A percentile compares a stretch with the other conserved stretches of the same genome.
Conservation (phyloP, 306 rosid species). For the Quercus glauca region DNA sequence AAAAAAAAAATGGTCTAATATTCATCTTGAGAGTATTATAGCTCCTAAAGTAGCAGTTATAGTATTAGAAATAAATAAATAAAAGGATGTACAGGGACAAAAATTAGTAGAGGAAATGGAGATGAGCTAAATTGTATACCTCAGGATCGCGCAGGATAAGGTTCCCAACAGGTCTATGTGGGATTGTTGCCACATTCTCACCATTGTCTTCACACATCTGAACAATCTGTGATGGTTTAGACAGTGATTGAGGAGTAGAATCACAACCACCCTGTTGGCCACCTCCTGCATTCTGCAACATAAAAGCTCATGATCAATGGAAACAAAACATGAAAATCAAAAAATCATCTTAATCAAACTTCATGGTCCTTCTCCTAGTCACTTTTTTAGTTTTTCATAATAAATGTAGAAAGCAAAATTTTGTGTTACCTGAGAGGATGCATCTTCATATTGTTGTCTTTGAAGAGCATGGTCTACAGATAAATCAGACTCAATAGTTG, state of each 20-base stretch:
- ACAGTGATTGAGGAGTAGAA: slow-evolving; percentile 18
- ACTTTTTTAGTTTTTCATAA: neutral
- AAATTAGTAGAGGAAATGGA: neutral
- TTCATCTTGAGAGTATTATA: neutral
- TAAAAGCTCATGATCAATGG: slow-evolving; percentile 12
- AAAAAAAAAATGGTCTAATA: neutral
- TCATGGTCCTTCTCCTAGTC: neutral
- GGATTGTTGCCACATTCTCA: slow-evolving; percentile 25
- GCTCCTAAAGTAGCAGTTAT: neutral
- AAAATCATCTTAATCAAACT: slow-evolving; percentile 6
- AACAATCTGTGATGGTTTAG: slow-evolving; percentile 33
- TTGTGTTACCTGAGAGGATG: slow-evolving; percentile 40
- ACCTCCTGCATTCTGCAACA: slow-evolving; percentile 28
- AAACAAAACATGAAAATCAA: neutral
- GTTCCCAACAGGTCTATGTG: slow-evolving; percentile 32
- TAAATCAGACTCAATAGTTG: slow-evolving; percentile 17
- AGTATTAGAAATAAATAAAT: neutral
- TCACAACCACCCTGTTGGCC: slow-evolving; percentile 24
- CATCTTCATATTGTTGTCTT: slow-evolving; percentile 29
- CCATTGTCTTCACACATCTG: slow-evolving; percentile 21
- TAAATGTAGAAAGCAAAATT: neutral
- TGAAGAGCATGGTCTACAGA: neutral
- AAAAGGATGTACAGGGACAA: neutral
- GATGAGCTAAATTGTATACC: slow-evolving; percentile 34
- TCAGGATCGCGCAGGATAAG: slow-evolving; percentile 30